These are phyloP conservation scores for Nakaseomyces kungkrabaensis DNA, from an alignment of 1,139 yeast genomes.

Conservation along the genomic window DNA sequence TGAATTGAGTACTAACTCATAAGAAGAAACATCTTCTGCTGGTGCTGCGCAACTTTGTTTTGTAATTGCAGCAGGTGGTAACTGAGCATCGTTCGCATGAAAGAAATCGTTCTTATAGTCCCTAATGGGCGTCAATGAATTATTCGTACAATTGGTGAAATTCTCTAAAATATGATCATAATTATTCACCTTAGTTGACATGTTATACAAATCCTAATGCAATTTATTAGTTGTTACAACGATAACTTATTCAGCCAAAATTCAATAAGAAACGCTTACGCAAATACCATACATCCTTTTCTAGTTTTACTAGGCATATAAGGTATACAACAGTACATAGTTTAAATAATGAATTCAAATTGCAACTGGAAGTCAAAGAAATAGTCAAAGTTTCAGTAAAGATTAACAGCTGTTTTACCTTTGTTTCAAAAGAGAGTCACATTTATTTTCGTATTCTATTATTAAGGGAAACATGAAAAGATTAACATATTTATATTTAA, in stretches of 20 bases:
- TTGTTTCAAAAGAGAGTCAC: neutral
- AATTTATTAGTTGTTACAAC: too few relatives aligned
- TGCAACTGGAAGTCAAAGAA: too few relatives aligned
- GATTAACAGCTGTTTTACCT: neutral
- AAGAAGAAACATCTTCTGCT: neutral
- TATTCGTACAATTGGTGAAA: conserved; percentile 2
- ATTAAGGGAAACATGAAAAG: too few relatives aligned
- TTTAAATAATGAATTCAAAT: too few relatives aligned
- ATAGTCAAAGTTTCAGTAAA: neutral
- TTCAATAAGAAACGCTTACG: too few relatives aligned
- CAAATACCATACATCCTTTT: too few relatives aligned
- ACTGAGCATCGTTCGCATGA: conserved; percentile 18
- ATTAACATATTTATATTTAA: too few relatives aligned
- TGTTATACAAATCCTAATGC: neutral
- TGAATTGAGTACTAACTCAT: neutral
- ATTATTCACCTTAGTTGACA: neutral
- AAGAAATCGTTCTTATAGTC: conserved; percentile 26
- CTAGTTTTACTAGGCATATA: too few relatives aligned
- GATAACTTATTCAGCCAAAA: too few relatives aligned
- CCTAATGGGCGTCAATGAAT: conserved; percentile 27
- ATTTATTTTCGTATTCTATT: neutral
- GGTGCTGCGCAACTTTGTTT: neutral
- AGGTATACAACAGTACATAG: too few relatives aligned
- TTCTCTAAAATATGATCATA: neutral
- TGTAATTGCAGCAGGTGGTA: conserved; percentile 10